Base-by-base conservation (phyloP, 495 filamentous ascomycete genomes). In the Podospora didyma region DNA sequence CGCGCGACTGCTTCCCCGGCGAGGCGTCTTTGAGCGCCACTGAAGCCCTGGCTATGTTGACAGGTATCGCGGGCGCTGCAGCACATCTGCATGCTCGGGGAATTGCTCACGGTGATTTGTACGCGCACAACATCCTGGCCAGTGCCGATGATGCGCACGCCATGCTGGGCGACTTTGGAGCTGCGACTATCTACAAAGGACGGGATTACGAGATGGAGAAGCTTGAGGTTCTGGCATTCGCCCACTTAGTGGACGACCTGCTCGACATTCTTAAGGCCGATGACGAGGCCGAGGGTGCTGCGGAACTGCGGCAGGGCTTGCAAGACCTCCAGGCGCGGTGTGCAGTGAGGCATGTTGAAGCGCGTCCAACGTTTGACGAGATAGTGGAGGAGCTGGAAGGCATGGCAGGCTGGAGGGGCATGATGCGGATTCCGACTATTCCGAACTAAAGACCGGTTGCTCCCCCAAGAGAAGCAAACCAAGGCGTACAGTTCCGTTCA, bases 151-250 rank as follows among this genome's bases (percentile, higher is more conserved):
- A 65, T 12, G 68, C 64, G 6, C 72, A 79, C 58, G 75, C 72
- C 9, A 53, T 80, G 22, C 60, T 78, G 2, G 73, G 70, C 7
- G 72, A 73, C 31, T 76, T 77, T 49, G 72, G 71, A 2, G 77
- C 74, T 3, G 76, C 74, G 9, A 76, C 75, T 1, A 64, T 77
- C n/a, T 78, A 76, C 50, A 61, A 59, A n/a, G 22, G 51, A 6
- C 53, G 54, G 2, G 56, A 49, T 19, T 37, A 31, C n/a, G 54
- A 31, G 26, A 35, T 78, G 2, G 74, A 79, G 60, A 69, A 54
- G 60, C 51, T 77, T 26, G 75, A 79, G 53, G 73, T 78, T 16
- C 62, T 75, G 52, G 76, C 76, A 11, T 80, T 77, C 59, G 74
- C 65, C 17, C 62, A 73, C 53, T 60, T 80, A 34, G 54, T 75